Evolutionary conservation across 1,284 basidiomycete species (phyloP).

Genomic region (Malassezia nana): DNA sequence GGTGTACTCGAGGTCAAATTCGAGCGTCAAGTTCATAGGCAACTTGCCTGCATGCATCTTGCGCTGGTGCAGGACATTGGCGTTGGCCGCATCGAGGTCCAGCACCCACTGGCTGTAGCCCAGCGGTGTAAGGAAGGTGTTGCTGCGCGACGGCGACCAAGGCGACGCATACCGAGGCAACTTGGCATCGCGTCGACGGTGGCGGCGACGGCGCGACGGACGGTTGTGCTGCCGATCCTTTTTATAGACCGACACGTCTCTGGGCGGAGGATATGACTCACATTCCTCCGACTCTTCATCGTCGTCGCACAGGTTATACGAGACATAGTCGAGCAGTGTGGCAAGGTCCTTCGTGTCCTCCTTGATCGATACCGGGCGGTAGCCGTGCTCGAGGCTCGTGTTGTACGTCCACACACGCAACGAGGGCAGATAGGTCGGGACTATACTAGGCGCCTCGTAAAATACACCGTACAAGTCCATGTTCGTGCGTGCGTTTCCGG

Average conservation of each 20-base stretch:
- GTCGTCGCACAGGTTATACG: slow-evolving; percentile 21
- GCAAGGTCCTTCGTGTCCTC: slow-evolving; percentile 30
- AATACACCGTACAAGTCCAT: slow-evolving; percentile 35
- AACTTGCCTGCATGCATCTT: slow-evolving; percentile 4
- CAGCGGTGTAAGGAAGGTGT: slow-evolving; percentile 62
- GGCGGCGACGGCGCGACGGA: slow-evolving; percentile 52
- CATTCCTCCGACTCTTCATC: slow-evolving; percentile 32
- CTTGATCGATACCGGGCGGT: neutral
- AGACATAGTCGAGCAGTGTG: slow-evolving; percentile 14
- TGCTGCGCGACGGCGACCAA: slow-evolving; percentile 62
- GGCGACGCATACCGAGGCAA: slow-evolving; percentile 59
- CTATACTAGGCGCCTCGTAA: slow-evolving; percentile 52
- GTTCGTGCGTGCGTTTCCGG: slow-evolving; percentile 30
- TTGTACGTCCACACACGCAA: slow-evolving; percentile 63
- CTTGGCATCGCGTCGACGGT: slow-evolving; percentile 43
- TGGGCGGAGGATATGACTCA: slow-evolving; percentile 45
- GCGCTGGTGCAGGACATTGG: slow-evolving; percentile 46
- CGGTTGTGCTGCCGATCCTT: slow-evolving; percentile 45
- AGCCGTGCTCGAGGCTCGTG: slow-evolving; percentile 17
- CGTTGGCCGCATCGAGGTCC: slow-evolving; percentile 56
- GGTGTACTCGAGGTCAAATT: slow-evolving; percentile 39
- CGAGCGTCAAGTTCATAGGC: slow-evolving; percentile 19
- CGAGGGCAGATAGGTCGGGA: slow-evolving; percentile 78
- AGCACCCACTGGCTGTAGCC: slow-evolving; percentile 76
- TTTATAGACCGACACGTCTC: slow-evolving; percentile 50